Evolutionary conservation across 768 basidiomycete genomes (phyloP), one percentile per base, ranked within the genome.

Genomic region (Imleria badia): DNA sequence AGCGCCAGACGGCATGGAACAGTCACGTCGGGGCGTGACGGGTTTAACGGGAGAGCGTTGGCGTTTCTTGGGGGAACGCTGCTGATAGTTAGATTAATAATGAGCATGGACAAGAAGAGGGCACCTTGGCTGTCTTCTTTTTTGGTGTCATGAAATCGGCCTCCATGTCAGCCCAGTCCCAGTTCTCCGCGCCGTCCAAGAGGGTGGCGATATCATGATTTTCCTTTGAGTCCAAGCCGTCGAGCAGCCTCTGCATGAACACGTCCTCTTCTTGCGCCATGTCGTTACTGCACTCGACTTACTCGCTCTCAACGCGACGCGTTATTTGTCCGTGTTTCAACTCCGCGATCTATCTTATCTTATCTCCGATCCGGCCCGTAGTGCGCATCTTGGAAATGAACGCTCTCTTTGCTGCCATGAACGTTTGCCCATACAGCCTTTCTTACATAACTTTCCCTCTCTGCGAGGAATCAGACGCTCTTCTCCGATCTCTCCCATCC

Each of bases 111-210:
- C 26, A 30, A 26, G 8, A 48, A 29, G 13, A 0, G 22, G 20
- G 42, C 31, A 54, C 60, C 49, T 65, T 65, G 12, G 60, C 59
- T 3, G 65, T 65, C 31, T 75, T 73, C 52, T 81, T 85, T 53
- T 75, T 78, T 4, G 84, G 83, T 3, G 78, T 79, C 40, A 80
- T 55, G 30, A 77, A 76, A 55, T 82, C 80, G 0, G 72, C 66
- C 46, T 76, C 73, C 75, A 80, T 79, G 55, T 83, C 81, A 31
- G 80, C 75, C 81, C 85, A 83, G 59, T 90, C 85, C 84, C 87
- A 87, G 35, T 78, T 74, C 61, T 86, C 87, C 1, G 82, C 83
- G 0, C 86, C 88, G 29, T 85, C 80, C n/a, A 86, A 63, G 14
- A 89, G 73, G 5, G 70, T 63, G 3, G 71, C 64, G 30, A 86